Conservation (phyloP, 2,329 filamentous ascomycete species). For the Ilyonectria destructans region DNA sequence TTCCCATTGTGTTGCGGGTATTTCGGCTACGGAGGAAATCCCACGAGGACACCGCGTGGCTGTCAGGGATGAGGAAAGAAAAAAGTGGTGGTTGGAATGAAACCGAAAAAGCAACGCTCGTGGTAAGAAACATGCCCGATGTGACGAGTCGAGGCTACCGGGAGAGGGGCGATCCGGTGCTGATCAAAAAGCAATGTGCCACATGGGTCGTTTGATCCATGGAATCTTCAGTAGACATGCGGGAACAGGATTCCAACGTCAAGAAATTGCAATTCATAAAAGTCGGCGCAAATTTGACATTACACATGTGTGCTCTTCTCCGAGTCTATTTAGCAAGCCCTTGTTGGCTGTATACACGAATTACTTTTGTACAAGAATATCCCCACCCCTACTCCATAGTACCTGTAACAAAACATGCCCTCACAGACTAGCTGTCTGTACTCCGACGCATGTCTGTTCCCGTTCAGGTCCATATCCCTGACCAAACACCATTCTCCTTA, state of each 20-base stretch:
- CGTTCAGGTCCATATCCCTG: neutral
- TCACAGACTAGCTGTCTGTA: neutral
- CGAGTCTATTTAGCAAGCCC: neutral
- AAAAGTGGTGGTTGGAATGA: neutral
- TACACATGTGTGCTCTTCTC: neutral
- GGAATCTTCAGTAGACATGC: neutral
- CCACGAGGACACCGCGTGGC: conserved; percentile 1
- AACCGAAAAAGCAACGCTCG: neutral
- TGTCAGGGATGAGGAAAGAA: neutral
- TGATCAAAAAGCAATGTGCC: conserved; percentile 7
- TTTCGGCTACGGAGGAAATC: neutral
- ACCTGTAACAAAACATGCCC: neutral
- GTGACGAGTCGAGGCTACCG: neutral
- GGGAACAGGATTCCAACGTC: neutral
- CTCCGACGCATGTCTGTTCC: neutral
- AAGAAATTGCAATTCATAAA: neutral
- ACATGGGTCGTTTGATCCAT: neutral
- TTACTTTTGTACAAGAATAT: conserved; percentile 8
- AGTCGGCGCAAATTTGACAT: neutral
- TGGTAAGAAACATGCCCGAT: neutral
- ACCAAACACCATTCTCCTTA: neutral
- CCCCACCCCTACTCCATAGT: neutral
- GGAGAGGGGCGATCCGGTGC: conserved; percentile 3
- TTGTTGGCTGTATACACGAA: neutral
- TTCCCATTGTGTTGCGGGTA: neutral